phyloP scores from a whole-genome alignment of 768 basidiomycete genomes.

The Strobilomyces confusus region DNA sequence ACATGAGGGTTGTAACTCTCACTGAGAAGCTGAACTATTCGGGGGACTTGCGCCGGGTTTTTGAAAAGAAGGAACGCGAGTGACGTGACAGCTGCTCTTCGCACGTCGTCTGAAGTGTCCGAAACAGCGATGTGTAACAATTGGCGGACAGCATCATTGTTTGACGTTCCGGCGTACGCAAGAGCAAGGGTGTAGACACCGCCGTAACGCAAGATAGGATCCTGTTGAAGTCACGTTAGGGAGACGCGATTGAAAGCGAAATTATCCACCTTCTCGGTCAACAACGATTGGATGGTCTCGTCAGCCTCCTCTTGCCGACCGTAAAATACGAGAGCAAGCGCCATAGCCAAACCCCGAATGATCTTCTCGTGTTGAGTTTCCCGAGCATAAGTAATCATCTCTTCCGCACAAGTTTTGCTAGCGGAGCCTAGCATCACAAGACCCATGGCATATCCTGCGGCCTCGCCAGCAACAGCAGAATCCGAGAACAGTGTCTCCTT shows the following conservation, averaged over 20 bases:
- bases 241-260: not conserved
- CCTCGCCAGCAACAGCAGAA: conserved; percentile 94
- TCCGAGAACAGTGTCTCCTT: conserved; percentile 88
- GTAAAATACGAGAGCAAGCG: conserved; percentile 89
- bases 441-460: conserved; percentile 96
- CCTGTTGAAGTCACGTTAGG: conserved; percentile 44
- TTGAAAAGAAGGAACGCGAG: conserved; percentile 97
- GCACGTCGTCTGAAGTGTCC: conserved; percentile 96
- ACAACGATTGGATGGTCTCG: conserved; percentile 66
- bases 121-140: conserved; percentile 96
- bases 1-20: conserved; percentile 99
- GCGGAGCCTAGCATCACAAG: conserved; percentile 97
- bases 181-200: conserved; percentile 96
- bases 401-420: conserved; percentile 70
- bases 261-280: conserved; percentile 75
- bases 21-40: conserved; percentile 93
- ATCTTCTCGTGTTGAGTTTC: conserved; percentile 99
- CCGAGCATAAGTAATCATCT: conserved; percentile 94
- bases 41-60: conserved; percentile 91
- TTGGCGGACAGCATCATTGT: conserved; percentile 89
- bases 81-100: conserved; percentile 93
- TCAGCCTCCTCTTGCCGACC: conserved; percentile 93
- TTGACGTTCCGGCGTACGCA: conserved; percentile 94
- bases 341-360: conserved; percentile 91
- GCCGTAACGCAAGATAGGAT: conserved; percentile 95